phyloP scores from a whole-genome alignment of 441 rosid species.

The Adansonia madagascariensis region DNA sequence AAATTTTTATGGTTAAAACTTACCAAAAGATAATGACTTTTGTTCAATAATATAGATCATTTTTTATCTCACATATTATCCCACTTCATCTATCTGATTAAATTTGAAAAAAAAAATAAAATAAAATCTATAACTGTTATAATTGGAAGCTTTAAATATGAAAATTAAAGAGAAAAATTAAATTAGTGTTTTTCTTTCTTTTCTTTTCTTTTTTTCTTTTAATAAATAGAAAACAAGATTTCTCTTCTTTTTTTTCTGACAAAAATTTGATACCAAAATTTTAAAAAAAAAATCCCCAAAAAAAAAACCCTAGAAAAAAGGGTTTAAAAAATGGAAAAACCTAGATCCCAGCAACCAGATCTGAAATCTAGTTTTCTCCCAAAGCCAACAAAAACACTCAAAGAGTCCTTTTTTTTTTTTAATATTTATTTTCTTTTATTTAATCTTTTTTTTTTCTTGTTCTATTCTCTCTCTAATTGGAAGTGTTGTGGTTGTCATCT shows the following conservation, averaged over 20 bases:
- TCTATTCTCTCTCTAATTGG: constrained; percentile 25
- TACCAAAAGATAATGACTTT: neutral
- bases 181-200: too few relatives aligned
- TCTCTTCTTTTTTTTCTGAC: neutral
- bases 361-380: neutral
- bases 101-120: too few relatives aligned
- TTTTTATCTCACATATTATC: neutral
- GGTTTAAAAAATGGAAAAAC: neutral
- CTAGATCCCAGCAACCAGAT: neutral
- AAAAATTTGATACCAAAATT: neutral
- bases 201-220: too few relatives aligned
- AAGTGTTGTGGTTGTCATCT: constrained; percentile 30
- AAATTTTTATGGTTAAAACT: neutral
- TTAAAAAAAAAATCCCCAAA: neutral
- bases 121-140: neutral
- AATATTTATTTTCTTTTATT: too few relatives aligned
- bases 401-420: neutral
- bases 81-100: too few relatives aligned
- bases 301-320: neutral
- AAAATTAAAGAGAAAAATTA: neutral
- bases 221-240: neutral
- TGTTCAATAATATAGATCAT: neutral
- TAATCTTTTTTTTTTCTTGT: neutral
- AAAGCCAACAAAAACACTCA: neutral
- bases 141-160: neutral